Percentiles rank a stretch among this genome's conserved stretches.
Evolutionary conservation across 345 rosid species (phyloP).

Genomic region (Diplotaxis tenuifolia): DNA sequence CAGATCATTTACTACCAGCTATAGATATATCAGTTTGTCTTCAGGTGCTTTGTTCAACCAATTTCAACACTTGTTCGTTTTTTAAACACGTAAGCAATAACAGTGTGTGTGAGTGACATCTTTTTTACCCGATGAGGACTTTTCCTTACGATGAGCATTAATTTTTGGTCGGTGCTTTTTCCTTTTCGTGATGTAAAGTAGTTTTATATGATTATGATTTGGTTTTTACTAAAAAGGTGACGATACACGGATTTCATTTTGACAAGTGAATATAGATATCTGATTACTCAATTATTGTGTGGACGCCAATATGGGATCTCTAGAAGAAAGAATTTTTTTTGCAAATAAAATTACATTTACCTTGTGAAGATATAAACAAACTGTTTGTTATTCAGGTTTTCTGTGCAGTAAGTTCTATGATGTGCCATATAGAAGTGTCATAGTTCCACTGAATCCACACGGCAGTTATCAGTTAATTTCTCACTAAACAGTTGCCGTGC

Average conservation of each 20-base stretch:
- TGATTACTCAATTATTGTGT: background rate
- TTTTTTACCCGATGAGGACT: background rate
- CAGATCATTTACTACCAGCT: background rate
- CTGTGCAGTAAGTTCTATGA: background rate
- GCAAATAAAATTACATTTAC: background rate
- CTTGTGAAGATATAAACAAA: background rate
- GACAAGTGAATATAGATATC: background rate
- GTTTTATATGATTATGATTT: conserved; percentile 12
- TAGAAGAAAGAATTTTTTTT: background rate
- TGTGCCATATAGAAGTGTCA: background rate
- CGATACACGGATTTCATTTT: conserved; percentile 22
- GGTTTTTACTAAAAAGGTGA: conserved; percentile 14
- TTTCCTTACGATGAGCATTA: conserved; percentile 17
- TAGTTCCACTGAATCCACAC: background rate
- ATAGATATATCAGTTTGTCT: conserved; percentile 12
- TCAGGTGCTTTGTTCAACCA: background rate
- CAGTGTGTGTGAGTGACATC: background rate
- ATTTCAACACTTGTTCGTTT: conserved; percentile 16
- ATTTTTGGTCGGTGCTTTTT: conserved; percentile 38
- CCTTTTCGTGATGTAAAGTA: conserved; percentile 18
- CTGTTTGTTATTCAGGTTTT: background rate
- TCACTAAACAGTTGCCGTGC: background rate
- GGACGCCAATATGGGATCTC: background rate
- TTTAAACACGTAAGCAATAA: conserved; percentile 22
- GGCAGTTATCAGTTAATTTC: background rate